Evolutionary conservation across 768 basidiomycete genomes (phyloP).

Genomic region (Macrolepiota dolichaula): DNA sequence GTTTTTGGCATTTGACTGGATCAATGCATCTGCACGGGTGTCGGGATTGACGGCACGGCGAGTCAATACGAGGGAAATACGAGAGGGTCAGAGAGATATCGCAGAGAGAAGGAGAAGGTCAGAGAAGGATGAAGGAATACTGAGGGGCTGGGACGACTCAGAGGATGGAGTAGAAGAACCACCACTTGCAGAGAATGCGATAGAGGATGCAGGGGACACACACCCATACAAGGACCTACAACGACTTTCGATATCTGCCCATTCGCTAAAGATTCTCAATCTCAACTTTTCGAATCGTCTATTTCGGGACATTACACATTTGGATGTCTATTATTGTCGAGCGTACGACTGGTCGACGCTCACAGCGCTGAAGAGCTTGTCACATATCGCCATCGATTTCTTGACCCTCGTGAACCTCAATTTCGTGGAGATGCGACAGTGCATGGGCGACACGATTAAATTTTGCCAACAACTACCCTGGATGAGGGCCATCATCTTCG

Average conservation of each 20-base stretch:
- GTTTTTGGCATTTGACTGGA: background rate
- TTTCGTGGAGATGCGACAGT: background rate
- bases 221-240: conserved; percentile 5
- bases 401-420: background rate
- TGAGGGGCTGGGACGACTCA: background rate
- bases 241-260: background rate
- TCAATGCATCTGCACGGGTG: too few species aligned
- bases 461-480: background rate
- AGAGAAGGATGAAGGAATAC: background rate
- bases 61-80: background rate
- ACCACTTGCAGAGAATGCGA: too few species aligned
- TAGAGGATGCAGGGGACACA: background rate
- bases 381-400: conserved; percentile 3
- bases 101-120: conserved; percentile 1
- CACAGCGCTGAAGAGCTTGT: background rate
- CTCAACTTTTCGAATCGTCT: background rate
- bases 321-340: conserved; percentile 6
- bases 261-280: background rate
- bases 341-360: conserved; percentile 5
- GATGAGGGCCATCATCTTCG: conserved; percentile 6
- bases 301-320: conserved; percentile 7
- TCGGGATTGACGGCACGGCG: background rate
- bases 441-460: background rate
- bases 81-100: background rate
- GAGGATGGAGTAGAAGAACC: background rate